A percentile compares a stretch with the other conserved stretches of the same genome.
phyloP scores from a whole-genome alignment of 768 basidiomycete species.

The Chalciporus pseudorubinellus region DNA sequence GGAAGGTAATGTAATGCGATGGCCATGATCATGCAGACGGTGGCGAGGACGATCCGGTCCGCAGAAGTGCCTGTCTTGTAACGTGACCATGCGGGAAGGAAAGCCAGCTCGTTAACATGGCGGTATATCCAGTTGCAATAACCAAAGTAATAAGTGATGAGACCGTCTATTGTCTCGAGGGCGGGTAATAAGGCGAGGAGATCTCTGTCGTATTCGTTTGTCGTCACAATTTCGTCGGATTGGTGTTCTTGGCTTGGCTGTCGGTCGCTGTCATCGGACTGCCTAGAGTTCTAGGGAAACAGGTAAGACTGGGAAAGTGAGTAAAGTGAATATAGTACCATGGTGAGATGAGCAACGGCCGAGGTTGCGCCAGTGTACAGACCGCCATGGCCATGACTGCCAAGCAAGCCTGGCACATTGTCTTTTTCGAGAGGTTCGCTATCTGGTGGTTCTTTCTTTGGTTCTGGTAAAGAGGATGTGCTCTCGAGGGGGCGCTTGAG shows the following conservation, averaged over 20 bases:
- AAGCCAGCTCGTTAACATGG: slow-evolving; percentile 64
- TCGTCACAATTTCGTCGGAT: slow-evolving; percentile 41
- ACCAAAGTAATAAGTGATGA: slow-evolving; percentile 77
- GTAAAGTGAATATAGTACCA: slow-evolving; percentile 38
- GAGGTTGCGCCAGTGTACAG: slow-evolving; percentile 81
- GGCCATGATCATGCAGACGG: slow-evolving; percentile 72
- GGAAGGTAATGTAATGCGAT: slow-evolving; percentile 74
- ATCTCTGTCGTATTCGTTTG: slow-evolving; percentile 67
- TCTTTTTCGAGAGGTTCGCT: slow-evolving; percentile 46
- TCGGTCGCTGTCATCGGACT: slow-evolving; percentile 51
- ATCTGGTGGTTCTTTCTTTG: slow-evolving; percentile 56
- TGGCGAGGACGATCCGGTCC: slow-evolving; percentile 69
- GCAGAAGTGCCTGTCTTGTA: slow-evolving; percentile 66
- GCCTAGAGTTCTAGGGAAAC: slow-evolving; percentile 39
- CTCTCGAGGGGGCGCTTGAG: slow-evolving; percentile 27
- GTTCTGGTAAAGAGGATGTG: slow-evolving; percentile 32
- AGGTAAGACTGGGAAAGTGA: slow-evolving; percentile 16
- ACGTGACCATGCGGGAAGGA: slow-evolving; percentile 64
- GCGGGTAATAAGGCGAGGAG: slow-evolving; percentile 64
- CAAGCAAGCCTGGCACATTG: slow-evolving; percentile 63
- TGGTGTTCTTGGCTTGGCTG: slow-evolving; percentile 49
- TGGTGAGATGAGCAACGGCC: slow-evolving; percentile 63
- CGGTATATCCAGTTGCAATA: slow-evolving; percentile 89
- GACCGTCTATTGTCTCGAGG: slow-evolving; percentile 65
- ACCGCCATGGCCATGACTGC: slow-evolving; percentile 62